Conservation (phyloP, 208 protist genomes). For the Crithidia sp. region DNA sequence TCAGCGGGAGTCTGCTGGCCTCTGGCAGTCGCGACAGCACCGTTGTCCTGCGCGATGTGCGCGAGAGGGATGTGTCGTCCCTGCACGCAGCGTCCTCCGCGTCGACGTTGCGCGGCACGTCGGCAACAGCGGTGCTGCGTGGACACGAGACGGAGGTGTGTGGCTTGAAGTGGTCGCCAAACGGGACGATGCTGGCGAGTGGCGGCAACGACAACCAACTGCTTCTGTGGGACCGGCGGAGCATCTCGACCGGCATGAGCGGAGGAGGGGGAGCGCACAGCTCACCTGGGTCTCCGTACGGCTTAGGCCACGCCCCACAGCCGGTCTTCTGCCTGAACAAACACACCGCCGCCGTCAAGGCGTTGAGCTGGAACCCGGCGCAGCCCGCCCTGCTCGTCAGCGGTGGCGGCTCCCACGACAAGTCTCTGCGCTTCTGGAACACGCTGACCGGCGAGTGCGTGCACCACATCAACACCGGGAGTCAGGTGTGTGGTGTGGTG, state of each 20-base stretch:
- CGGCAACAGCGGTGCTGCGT: constrained; percentile 48
- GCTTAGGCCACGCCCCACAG: constrained; percentile 2
- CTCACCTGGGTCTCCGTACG: too few species aligned
- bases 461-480: constrained; percentile 95
- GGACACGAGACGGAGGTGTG: constrained; percentile 97
- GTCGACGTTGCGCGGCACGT: constrained; percentile 7
- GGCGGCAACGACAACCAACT: constrained; percentile 99
- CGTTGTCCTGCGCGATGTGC: constrained; percentile 96
- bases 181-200: constrained; percentile 94
- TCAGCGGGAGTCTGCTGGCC: constrained; percentile 72
- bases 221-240: constrained; percentile 94
- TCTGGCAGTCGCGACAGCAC: constrained; percentile 95
- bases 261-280: background rate
- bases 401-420: constrained; percentile 98
- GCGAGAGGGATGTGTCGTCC: constrained; percentile 45
- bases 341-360: constrained; percentile 98
- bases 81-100: constrained; percentile 13
- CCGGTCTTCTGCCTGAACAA: constrained; percentile 91
- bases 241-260: constrained; percentile 16
- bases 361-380: constrained; percentile 98
- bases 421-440: constrained; percentile 98
- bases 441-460: constrained; percentile 93
- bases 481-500: constrained; percentile 97
- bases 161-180: constrained; percentile 95
- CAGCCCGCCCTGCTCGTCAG: constrained; percentile 96